Base-by-base conservation (phyloP, 768 basidiomycete species). In the Antrodiella citrinella region DNA sequence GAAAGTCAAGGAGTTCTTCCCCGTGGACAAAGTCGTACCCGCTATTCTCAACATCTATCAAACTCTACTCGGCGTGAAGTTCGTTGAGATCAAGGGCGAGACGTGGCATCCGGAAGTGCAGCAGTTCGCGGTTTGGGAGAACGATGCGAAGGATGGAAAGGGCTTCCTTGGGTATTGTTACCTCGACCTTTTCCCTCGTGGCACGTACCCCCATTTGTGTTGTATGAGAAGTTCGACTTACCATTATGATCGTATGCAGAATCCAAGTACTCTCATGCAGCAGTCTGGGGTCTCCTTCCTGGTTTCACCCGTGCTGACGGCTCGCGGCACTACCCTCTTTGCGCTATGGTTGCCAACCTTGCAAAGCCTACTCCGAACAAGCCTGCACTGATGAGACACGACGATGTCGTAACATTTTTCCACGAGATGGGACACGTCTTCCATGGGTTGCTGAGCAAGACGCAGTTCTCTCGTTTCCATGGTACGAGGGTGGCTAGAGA, bases 21-120 rank as follows among this genome's bases (percentile, higher is more conserved):
- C 90, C 0, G 91, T 92, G 2, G 72, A 80, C 2, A 77, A 83
- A 15, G 88, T 94, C 40, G 85, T 94, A 10, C 86, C 88, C 4
- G 74, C 84, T 3, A 89, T 94, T 58, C 72, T 94, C 44, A 70
- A 78, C 12, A 89, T 93, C 60, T 94, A 93, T 65, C 87, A 91
- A 64, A 80, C 81, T 50, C 68, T 93, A 18, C 78, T 94, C 22
- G 77, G 85, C 15, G 88, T 94, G 35, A 72, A 72, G 50, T 91
- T 92, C 57, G 57, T 71, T 2, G 69, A 72, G 54, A 50, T 70
- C 30, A 78, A 80, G 52, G 77, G 77, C 35, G 72, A 81, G 38
- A 81, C 78, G 1, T 94, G 91, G 91, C 91, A 93, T 65, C 78
- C 80, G 40, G 90, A 94, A 51, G 90, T 89, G 0, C 86, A 91